Evolutionary conservation across 768 basidiomycete species (phyloP).

Genomic region (Kwoniella sp.): DNA sequence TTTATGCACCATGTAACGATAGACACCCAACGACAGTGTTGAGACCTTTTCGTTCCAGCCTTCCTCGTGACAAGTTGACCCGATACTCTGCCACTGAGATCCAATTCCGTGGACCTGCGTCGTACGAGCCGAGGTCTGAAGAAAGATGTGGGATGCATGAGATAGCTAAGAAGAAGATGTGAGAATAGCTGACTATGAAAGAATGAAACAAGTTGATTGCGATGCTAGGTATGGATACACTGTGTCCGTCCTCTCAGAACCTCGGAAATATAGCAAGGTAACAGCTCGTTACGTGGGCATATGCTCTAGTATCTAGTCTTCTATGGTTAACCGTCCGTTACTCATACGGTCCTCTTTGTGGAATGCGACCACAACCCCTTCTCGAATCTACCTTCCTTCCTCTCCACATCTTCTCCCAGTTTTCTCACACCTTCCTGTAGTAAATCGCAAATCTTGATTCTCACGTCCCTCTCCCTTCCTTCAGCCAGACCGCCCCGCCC

Average conservation of each 20-base stretch:
- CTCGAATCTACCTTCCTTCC: conserved; percentile 49
- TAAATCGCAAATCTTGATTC: conserved; percentile 63
- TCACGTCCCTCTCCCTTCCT: conserved; percentile 57
- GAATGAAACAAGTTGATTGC: too few relatives aligned
- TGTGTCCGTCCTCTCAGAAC: not conserved
- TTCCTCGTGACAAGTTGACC: too few relatives aligned
- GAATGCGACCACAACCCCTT: conserved; percentile 47
- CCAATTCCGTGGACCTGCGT: too few relatives aligned
- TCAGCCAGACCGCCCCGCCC: conserved; percentile 32
- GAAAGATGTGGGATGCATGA: too few relatives aligned
- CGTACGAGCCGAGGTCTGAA: not conserved
- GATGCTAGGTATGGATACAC: conserved; percentile 3
- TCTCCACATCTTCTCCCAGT: conserved; percentile 46
- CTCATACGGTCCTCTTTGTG: not conserved
- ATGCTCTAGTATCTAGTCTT: not conserved
- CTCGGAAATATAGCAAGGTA: too few relatives aligned
- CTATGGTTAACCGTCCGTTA: not conserved
- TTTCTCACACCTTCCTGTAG: conserved; percentile 54
- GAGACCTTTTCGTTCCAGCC: too few relatives aligned
- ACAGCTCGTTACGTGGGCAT: too few relatives aligned
- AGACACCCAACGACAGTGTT: too few relatives aligned
- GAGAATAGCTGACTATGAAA: too few relatives aligned
- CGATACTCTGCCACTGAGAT: too few relatives aligned
- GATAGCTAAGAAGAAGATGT: too few relatives aligned
- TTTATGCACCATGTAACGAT: conserved; percentile 14